These are phyloP conservation scores for Coemansia erecta DNA, from an alignment of 192 early-diverging fungal genomes.

Conservation along the genomic window DNA sequence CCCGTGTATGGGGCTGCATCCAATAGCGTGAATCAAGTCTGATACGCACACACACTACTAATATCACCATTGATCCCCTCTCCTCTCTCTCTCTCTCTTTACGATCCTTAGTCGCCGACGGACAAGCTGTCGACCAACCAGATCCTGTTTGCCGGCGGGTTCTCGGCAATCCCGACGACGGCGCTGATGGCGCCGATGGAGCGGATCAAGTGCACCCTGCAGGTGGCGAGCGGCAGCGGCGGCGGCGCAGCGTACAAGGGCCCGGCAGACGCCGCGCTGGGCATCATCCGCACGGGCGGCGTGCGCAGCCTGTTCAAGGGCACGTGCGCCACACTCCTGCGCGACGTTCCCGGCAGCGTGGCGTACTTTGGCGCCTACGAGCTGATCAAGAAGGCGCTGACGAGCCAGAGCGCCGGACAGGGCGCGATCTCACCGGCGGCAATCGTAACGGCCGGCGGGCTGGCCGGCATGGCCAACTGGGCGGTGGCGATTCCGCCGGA, in stretches of 20 bases:
- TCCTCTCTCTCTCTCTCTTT: not conserved
- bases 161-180: conserved; percentile 95
- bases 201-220: conserved; percentile 93
- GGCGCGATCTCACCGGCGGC: conserved; percentile 77
- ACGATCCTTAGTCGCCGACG: conserved; percentile 34
- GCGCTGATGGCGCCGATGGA: conserved; percentile 93
- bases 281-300: conserved; percentile 86
- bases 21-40: too few relatives aligned
- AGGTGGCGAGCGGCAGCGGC: conserved; percentile 56
- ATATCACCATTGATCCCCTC: too few relatives aligned
- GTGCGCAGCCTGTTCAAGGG: conserved; percentile 87
- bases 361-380: conserved; percentile 97
- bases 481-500: conserved; percentile 71
- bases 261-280: conserved; percentile 81
- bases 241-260: conserved; percentile 74
- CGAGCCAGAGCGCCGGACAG: conserved; percentile 63
- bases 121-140: conserved; percentile 66
- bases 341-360: conserved; percentile 92
- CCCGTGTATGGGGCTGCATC: not conserved
- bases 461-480: conserved; percentile 99
- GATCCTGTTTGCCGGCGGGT: conserved; percentile 85
- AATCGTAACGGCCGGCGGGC: conserved; percentile 92
- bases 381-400: conserved; percentile 70
- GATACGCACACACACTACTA: too few relatives aligned
- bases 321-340: conserved; percentile 87